phyloP scores from a whole-genome alignment of 331 rosid genomes.

The Rhamnella rubrinervis region DNA sequence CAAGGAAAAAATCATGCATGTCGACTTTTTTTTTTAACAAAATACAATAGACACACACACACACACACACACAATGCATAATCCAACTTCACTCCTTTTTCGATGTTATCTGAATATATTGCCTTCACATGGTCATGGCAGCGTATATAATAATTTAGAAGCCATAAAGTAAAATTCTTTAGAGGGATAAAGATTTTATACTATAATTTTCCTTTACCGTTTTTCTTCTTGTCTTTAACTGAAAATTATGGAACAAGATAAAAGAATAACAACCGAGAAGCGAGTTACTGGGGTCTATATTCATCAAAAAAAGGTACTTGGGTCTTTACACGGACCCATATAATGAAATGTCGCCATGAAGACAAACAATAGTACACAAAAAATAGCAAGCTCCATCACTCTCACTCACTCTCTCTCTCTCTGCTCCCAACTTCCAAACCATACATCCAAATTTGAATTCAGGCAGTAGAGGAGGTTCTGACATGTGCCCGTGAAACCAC shows the following conservation, averaged over 20 bases:
- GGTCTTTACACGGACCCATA: constrained; percentile 27
- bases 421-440: background rate
- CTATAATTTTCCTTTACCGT: background rate
- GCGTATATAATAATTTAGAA: no score
- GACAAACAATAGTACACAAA: constrained; percentile 4
- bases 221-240: background rate
- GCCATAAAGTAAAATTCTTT: no score
- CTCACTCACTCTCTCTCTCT: constrained; percentile 16
- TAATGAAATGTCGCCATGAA: constrained; percentile 21
- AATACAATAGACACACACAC: no score
- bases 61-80: no score
- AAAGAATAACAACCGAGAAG: background rate
- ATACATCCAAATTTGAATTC: constrained; percentile 9
- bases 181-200: no score
- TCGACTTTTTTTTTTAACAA: no score
- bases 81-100: no score
- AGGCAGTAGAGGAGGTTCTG: constrained; percentile 1
- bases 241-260: background rate
- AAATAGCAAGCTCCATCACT: background rate
- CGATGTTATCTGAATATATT: no score
- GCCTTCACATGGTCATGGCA: no score
- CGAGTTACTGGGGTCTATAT: background rate
- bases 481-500: constrained; percentile 47
- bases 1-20: no score
- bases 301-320: no score